Base-by-base conservation (phyloP, 345 rosid species). In the Excoecaria cochinchinensis region DNA sequence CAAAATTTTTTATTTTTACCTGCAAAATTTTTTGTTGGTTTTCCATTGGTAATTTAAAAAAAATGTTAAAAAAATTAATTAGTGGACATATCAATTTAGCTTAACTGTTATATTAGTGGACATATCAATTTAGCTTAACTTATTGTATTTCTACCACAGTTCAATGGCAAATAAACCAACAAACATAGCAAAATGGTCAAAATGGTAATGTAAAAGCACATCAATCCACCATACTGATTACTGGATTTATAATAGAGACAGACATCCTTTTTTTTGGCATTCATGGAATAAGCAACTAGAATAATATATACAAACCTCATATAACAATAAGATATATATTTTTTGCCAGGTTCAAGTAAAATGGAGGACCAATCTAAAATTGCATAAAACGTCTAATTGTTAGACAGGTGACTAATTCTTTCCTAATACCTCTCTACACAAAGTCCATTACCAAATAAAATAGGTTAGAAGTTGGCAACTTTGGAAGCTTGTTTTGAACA, bases 291-390 rank as follows among this genome's bases (percentile, higher is more conserved):
- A 67, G 58, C 21, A 25, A 50, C 5, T 5, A 50, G 42, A 69
- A 15, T 12, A 48, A 31, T 14, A 51, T 8, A 69, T 15, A 13
- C 2, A 47, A 56, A 67, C 24, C 13, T 11, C 8, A 69, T 8
- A 69, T 6, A 31, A 52, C 22, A 52, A 36, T 36, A 50, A 16
- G 44, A 15, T 38, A 62, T 17, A 6, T 40, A 15, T 60, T 15
- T 11, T 60, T 17, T 16, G 10, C 53, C 22, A 60, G n/a, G 56
- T 74, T 73, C 60, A 31, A 67, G 36, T n/a, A 74, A 31, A 69
- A 57, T 31, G 47, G 12, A 62, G 38, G 69, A 52, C 36, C n/a
- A 19, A 67, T 21, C 52, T 22, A 57, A 17, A 59, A 22, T 16
- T 12, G 56, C 56, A 17, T 52, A 17, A 3, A 52, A 12, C 15